Conservation (phyloP, 495 filamentous ascomycete species). For the Jackrogersella multiformis region DNA sequence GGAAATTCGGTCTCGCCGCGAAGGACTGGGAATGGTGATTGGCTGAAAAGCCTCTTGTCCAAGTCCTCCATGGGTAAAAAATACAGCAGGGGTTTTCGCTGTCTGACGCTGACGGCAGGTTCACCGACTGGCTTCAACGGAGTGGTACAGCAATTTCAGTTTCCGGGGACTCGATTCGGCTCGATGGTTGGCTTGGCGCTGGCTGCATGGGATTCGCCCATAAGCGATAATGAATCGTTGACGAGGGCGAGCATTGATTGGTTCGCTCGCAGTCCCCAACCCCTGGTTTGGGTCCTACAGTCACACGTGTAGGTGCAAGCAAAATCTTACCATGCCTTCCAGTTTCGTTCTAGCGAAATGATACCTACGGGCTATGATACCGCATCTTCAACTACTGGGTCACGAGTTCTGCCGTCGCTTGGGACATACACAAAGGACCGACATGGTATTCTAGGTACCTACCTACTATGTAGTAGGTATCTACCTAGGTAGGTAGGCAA, state of each 20-base stretch:
- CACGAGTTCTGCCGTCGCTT: neutral
- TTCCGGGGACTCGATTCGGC: conserved; percentile 7
- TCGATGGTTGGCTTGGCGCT: conserved; percentile 18
- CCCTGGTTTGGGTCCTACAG: neutral
- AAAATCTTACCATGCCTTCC: neutral
- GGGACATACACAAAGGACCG: neutral
- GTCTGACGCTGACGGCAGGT: too few relatives aligned
- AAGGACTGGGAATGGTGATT: conserved; percentile 9
- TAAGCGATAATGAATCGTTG: conserved; percentile 7
- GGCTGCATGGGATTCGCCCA: conserved; percentile 13
- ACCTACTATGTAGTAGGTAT: too few relatives aligned
- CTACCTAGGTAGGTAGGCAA: too few relatives aligned
- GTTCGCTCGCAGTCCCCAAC: neutral
- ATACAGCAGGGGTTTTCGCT: too few relatives aligned
- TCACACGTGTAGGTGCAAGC: too few relatives aligned
- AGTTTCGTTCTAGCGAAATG: neutral
- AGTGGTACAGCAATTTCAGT: conserved; percentile 12
- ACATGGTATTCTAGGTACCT: too few relatives aligned
- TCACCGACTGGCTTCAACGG: conserved; percentile 8
- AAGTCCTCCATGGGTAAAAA: too few relatives aligned
- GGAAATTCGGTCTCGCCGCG: conserved; percentile 19
- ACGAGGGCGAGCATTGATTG: conserved; percentile 9
- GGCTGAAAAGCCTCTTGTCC: neutral
- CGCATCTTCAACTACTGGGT: neutral
- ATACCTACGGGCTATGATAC: neutral